Percentiles rank a stretch among this genome's conserved stretches.
These are phyloP conservation scores for Blastocystis sp. DNA, from an alignment of 352 stramenopile genomes.

Conservation along the genomic window DNA sequence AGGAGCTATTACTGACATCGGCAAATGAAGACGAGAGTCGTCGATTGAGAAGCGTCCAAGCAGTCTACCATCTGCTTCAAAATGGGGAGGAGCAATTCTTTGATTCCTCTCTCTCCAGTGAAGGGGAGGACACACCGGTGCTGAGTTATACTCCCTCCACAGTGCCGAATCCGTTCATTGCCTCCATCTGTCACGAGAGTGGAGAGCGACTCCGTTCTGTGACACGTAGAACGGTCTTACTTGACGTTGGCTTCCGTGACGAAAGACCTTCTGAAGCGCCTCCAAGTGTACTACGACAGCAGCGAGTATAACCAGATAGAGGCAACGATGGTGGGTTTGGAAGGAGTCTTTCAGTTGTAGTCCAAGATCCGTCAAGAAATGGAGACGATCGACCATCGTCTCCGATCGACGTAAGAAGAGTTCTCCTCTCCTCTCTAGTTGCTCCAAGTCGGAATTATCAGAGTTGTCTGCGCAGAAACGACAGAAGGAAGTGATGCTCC, in stretches of 20 bases:
- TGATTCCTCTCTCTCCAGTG: too few species aligned
- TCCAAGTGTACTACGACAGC: neutral
- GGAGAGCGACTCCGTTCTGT: neutral
- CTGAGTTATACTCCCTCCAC: neutral
- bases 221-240: constrained; percentile 20
- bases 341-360: neutral
- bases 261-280: constrained; percentile 4
- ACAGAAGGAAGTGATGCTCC: constrained; percentile 47
- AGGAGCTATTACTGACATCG: constrained; percentile 10
- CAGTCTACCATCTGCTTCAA: neutral
- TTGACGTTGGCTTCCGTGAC: neutral
- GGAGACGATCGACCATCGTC: neutral
- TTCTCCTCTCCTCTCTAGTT: neutral
- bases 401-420: neutral
- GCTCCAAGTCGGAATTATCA: neutral
- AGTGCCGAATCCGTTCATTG: neutral
- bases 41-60: constrained; percentile 3
- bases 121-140: neutral
- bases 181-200: constrained; percentile 7
- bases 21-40: constrained; percentile 50
- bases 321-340: neutral
- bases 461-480: neutral
- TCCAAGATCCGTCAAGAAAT: constrained; percentile 15
- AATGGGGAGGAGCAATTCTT: constrained; percentile 7
- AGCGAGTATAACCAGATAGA: constrained; percentile 11